Evolutionary conservation across 164 flowering plant species (phyloP).

Genomic region (Litsea cubeba): DNA sequence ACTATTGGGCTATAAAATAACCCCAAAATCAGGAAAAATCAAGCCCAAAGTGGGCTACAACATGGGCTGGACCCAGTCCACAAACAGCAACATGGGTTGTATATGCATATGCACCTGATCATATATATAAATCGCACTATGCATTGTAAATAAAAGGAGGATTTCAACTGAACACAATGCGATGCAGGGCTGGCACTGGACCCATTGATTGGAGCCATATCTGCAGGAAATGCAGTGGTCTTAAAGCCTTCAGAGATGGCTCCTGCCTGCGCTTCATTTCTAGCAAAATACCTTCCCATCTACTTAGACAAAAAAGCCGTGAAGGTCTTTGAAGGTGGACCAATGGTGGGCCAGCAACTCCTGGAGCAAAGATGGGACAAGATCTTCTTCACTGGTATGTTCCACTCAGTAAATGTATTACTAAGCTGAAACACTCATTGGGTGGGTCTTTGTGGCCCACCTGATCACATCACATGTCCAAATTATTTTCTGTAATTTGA

Average conservation of each 20-base stretch:
- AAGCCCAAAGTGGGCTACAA: too few relatives aligned
- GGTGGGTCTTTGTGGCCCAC: neutral
- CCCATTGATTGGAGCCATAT: slow-evolving; percentile 82
- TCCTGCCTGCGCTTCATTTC: slow-evolving; percentile 58
- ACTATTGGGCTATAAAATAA: too few relatives aligned
- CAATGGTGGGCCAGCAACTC: slow-evolving; percentile 31
- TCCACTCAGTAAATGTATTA: neutral
- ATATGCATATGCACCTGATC: too few relatives aligned
- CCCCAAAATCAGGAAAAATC: too few relatives aligned
- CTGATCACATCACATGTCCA: neutral
- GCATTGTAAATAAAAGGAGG: too few relatives aligned
- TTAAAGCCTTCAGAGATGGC: slow-evolving; percentile 82
- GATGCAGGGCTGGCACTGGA: slow-evolving; percentile 62
- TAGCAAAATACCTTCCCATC: slow-evolving; percentile 46
- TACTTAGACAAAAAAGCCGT: slow-evolving; percentile 64
- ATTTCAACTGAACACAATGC: neutral
- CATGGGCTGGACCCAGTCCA: too few relatives aligned
- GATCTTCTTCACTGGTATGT: slow-evolving; percentile 82
- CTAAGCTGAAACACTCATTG: neutral
- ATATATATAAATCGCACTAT: too few relatives aligned
- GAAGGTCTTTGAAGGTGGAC: slow-evolving; percentile 63
- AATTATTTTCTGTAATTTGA: neutral
- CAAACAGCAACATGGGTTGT: too few relatives aligned
- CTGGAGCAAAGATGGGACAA: slow-evolving; percentile 81
- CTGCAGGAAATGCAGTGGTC: slow-evolving; percentile 77